These are phyloP conservation scores for Friedmanniomyces endolithicus DNA, from an alignment of 495 filamentous ascomycete genomes.

Conservation along the genomic window DNA sequence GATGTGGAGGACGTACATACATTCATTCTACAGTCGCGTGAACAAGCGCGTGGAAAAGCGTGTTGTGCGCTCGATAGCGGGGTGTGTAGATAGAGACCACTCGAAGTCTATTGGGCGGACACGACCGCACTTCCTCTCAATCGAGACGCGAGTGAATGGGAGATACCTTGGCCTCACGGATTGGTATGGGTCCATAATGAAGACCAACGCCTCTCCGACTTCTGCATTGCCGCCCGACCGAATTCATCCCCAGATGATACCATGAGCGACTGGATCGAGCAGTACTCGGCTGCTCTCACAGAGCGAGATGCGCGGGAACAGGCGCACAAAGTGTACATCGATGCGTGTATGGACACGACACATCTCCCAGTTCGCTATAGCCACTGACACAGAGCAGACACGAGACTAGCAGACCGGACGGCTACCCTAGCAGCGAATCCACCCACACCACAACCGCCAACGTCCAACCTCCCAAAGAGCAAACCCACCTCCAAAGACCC, in stretches of 20 bases:
- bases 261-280: conserved; percentile 29
- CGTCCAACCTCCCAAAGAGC: conserved; percentile 1
- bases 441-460: conserved; percentile 1
- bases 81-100: too few relatives aligned
- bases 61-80: too few relatives aligned
- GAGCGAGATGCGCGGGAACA: conserved; percentile 29
- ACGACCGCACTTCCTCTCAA: too few relatives aligned
- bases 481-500: conserved; percentile 3
- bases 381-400: conserved; percentile 20
- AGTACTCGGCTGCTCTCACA: conserved; percentile 29
- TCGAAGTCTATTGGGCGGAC: too few relatives aligned
- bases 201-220: too few relatives aligned
- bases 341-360: conserved; percentile 28
- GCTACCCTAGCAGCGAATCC: conserved; percentile 16
- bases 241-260: not conserved
- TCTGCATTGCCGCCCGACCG: too few relatives aligned
- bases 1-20: too few relatives aligned
- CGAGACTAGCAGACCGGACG: conserved; percentile 33
- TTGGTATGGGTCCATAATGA: too few relatives aligned
- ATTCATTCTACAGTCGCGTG: too few relatives aligned
- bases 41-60: too few relatives aligned
- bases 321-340: conserved; percentile 25
- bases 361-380: not conserved
- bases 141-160: too few relatives aligned
- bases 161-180: too few relatives aligned